Conservation (phyloP, 163 green algal species). For the Chlorella variabilis region DNA sequence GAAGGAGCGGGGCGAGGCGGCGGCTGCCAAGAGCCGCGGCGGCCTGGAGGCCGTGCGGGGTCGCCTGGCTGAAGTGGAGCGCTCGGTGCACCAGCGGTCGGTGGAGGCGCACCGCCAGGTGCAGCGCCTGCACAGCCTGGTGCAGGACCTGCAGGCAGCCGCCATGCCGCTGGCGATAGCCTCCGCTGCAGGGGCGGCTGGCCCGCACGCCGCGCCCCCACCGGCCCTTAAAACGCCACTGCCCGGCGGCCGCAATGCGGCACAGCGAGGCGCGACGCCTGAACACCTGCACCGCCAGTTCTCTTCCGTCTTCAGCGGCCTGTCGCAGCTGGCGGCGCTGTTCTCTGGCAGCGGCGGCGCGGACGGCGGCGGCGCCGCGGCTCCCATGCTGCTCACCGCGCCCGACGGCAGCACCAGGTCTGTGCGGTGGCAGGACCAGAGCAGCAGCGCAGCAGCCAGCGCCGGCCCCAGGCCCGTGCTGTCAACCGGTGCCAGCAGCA, state of each 20-base stretch:
- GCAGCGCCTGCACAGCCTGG: conserved; percentile 24
- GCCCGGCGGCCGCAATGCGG: background rate
- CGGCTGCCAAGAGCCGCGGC: background rate
- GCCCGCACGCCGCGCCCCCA: background rate
- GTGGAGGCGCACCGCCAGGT: conserved; percentile 5
- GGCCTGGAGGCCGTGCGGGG: conserved; percentile 1
- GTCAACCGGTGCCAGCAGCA: background rate
- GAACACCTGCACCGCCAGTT: conserved; percentile 28
- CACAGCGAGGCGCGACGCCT: background rate
- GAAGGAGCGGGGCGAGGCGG: conserved; percentile 19
- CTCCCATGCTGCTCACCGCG: conserved; percentile 24
- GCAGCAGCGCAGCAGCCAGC: background rate
- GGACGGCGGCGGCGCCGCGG: background rate
- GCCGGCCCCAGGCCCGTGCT: background rate
- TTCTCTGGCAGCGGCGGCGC: conserved; percentile 3
- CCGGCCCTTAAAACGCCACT: conserved; percentile 3
- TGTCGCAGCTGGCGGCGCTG: conserved; percentile 18
- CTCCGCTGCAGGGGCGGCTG: background rate
- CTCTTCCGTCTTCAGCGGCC: conserved; percentile 1
- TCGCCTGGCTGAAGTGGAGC: conserved; percentile 8
- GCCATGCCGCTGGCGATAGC: conserved; percentile 22
- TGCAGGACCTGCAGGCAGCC: conserved; percentile 17
- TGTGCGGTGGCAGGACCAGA: conserved; percentile 32
- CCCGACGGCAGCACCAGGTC: conserved; percentile 16
- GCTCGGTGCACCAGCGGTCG: conserved; percentile 6